Base-by-base conservation (phyloP, 192 early-diverging fungal species). In the Coemansia sp. region DNA sequence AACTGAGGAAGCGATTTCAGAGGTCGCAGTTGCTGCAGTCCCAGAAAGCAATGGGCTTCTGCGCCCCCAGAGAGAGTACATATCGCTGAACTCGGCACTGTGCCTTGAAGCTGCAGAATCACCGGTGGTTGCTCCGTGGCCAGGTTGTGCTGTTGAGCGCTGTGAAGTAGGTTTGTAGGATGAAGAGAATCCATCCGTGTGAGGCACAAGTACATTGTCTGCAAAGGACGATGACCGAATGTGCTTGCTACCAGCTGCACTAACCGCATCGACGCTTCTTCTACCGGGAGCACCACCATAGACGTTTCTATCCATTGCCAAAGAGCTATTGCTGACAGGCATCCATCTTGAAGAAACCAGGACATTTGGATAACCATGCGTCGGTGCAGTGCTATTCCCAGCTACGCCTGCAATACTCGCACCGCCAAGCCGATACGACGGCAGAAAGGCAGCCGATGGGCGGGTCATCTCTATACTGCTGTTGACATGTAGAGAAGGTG, bases 11-110 rank as follows among this genome's bases (percentile, higher is more conserved):
- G 51, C 26, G 22, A 59, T 18, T 11, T 37, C 57, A n/a, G 71
- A 65, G 11, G 45, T 43, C 1, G 13, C 54, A 36, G 22, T 45
- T 6, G 57, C 32, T 32, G 32, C 37, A 36, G 66, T 55, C 2
- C 58, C 15, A 37, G 41, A 59, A 16, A 77, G 41, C 32, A 47
- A 42, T 36, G 64, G 39, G 46, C 63, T 61, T 16, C 57, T 66
- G 40, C 56, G 65, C 9, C 64, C 64, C 72, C 65, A 71, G 8
- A 62, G 32, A 21, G 55, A 47, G 51, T 71, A 62, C 41, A 79
- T 41, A 32, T 71, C 77, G 22, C 57, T 63, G 41, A 79, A 63
- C 26, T 74, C 77, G 0, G 72, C 62, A 49, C 77, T 79, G 9
- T 49, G 67, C n/a, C 77, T 61, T 4, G 71, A 55, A 6, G 41